Conservation (phyloP, 495 filamentous ascomycete species). For the Aspergillus conjunctus region DNA sequence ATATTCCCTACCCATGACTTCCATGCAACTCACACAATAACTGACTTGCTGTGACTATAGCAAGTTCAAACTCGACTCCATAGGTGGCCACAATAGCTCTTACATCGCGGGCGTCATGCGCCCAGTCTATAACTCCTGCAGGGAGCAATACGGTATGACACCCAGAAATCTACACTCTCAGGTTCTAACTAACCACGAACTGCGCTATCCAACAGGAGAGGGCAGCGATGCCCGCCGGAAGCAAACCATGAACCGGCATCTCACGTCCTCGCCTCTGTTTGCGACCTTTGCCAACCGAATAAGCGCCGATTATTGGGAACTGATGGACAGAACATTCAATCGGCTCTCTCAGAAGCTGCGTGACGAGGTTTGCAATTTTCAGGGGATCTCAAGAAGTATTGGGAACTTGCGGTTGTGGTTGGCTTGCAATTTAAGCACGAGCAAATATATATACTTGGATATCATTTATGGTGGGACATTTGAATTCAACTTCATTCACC, state of each 20-base stretch:
- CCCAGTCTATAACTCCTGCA: conserved; percentile 23
- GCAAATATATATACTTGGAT: no score
- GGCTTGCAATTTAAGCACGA: no score
- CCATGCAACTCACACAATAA: background rate
- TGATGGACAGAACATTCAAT: no score
- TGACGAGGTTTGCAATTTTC: no score
- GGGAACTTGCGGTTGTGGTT: no score
- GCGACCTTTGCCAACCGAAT: no score
- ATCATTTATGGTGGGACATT: no score
- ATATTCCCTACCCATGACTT: background rate
- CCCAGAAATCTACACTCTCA: background rate
- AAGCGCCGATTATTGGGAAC: no score
- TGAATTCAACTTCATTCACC: no score
- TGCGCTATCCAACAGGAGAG: conserved; percentile 12
- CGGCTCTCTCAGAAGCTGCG: no score
- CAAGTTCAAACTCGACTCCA: conserved; percentile 17
- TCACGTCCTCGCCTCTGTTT: conserved; percentile 14
- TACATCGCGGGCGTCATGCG: conserved; percentile 30
- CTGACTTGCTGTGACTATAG: conserved; percentile 7
- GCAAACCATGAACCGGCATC: conserved; percentile 16
- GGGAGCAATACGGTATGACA: conserved; percentile 23
- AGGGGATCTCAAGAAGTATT: no score
- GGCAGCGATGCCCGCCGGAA: conserved; percentile 21
- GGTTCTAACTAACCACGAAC: background rate
- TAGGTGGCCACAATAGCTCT: conserved; percentile 25